Evolutionary conservation across 2,329 filamentous ascomycete species (phyloP).

Genomic region (Hymenotorrendiella dingleyae): DNA sequence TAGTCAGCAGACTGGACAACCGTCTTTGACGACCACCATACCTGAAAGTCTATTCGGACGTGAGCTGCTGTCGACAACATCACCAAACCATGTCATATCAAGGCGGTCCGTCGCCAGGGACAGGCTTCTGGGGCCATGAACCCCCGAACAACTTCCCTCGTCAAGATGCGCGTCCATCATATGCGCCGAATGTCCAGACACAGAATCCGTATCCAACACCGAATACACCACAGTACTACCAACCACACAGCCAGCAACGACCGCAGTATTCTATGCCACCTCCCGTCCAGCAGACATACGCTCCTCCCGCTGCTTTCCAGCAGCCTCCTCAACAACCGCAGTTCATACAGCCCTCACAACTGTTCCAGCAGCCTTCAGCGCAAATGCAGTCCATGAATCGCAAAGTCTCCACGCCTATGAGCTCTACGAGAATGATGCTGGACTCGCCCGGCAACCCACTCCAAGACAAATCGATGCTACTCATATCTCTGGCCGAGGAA

Average conservation of each 20-base stretch:
- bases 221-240: neutral
- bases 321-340: conserved; percentile 19
- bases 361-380: conserved; percentile 20
- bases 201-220: conserved; percentile 6
- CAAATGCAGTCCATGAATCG: conserved; percentile 10
- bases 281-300: conserved; percentile 5
- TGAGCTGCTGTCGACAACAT: no score
- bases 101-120: conserved; percentile 20
- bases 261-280: conserved; percentile 10
- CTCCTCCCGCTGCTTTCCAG: conserved; percentile 7
- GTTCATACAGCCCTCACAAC: conserved; percentile 29
- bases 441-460: conserved; percentile 5
- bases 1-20: no score
- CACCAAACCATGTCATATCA: conserved; percentile 26
- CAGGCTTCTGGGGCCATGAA: conserved; percentile 23
- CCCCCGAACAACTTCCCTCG: conserved; percentile 14
- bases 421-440: conserved; percentile 8
- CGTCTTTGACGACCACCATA: no score
- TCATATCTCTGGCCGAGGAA: conserved; percentile 70
- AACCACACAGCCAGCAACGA: conserved; percentile 9
- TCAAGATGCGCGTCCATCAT: conserved; percentile 12
- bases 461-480: conserved; percentile 34
- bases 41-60: no score
- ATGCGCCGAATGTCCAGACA: conserved; percentile 1
- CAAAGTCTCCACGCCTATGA: conserved; percentile 3